Base-by-base conservation (phyloP, 2,329 filamentous ascomycete genomes). In the Aspergillus eucalypticola region DNA sequence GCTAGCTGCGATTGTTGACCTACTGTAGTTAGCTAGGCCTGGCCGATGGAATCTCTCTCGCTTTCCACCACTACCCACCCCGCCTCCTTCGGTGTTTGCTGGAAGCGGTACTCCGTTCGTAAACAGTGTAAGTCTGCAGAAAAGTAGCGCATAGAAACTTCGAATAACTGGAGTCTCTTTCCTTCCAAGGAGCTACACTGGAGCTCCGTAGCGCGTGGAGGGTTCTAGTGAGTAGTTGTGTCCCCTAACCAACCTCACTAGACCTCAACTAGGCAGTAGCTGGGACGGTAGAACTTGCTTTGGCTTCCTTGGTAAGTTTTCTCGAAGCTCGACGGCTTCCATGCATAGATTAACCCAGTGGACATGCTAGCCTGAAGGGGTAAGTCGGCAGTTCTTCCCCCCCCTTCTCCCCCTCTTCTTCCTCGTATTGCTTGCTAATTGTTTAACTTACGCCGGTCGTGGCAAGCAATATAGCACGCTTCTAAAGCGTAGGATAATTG, bases 251-350 rank as follows among this genome's bases (percentile, higher is more conserved):
- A 23, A 44, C n/a, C 10, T 11, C 2, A 11, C 46, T 49, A 49
- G 25, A 29, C 46, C 46, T 49, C n/a, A 17, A 49, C 46, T 49
- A 49, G 46, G 23, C 46, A 25, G 25, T 49, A 25, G 52, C 25
- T 32, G 52, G 51, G 19, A 15, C 41, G 52, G 29, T 35, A 35
- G 32, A 35, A 35, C 32, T 54, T 25, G 27, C 15, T 27, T 27
- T 25, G 23, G n/a, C 32, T 35, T 32, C 39, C 52, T 54, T 54
- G 19, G 23, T n/a, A 25, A 39, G 39, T 46, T 44, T 52, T 54
- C 52, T 54, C 52, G 52, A 54, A 54, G 52, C 11, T 46, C 52
- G 42, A 10, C 39, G 52, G 42, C 52, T 54, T 54, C 52, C 52
- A 54, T 54, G 52, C 52, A 54, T 44, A 54, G 39, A 54, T 54